phyloP scores from a whole-genome alignment of 2,329 filamentous ascomycete genomes.

The Dactylella cylindrospora region DNA sequence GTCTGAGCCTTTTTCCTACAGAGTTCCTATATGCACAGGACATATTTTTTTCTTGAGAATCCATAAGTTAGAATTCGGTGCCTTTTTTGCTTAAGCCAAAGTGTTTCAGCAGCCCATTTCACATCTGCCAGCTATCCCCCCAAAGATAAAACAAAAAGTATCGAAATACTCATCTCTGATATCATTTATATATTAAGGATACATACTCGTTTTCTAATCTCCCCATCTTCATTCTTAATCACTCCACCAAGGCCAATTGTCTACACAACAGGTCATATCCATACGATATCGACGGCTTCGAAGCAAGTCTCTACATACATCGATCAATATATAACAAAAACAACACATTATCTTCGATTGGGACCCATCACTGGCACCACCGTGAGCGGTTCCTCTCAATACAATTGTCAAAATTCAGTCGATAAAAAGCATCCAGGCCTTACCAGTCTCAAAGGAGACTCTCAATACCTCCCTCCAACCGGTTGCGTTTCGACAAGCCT shows the following conservation, averaged over 20 bases:
- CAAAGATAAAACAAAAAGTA: constrained; percentile 5
- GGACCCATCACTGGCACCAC: constrained; percentile 37
- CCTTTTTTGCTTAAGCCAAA: constrained; percentile 17
- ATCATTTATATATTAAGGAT: constrained; percentile 39
- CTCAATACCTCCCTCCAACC: constrained; percentile 28
- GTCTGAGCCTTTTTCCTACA: constrained; percentile 24
- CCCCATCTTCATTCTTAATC: constrained; percentile 5
- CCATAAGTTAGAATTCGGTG: constrained; percentile 22
- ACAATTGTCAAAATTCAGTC: constrained; percentile 43
- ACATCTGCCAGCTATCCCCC: constrained; percentile 32
- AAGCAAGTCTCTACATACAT: background rate
- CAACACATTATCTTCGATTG: constrained; percentile 23
- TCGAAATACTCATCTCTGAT: constrained; percentile 41
- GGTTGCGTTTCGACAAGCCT: constrained; percentile 32
- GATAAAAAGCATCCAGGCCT: constrained; percentile 38
- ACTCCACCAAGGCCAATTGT: constrained; percentile 4
- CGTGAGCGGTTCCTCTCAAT: constrained; percentile 35
- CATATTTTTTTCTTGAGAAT: too few relatives aligned
- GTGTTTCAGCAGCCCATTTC: constrained; percentile 12
- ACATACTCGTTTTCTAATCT: constrained; percentile 18
- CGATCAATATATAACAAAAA: constrained; percentile 30
- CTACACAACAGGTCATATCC: constrained; percentile 6
- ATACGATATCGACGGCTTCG: constrained; percentile 1
- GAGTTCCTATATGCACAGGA: constrained; percentile 41
- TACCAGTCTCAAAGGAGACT: constrained; percentile 42